A percentile compares a stretch with the other conserved stretches of the same genome.
Evolutionary conservation across 305 asterid genomes (phyloP).

Genomic region (Galium porrigens): DNA sequence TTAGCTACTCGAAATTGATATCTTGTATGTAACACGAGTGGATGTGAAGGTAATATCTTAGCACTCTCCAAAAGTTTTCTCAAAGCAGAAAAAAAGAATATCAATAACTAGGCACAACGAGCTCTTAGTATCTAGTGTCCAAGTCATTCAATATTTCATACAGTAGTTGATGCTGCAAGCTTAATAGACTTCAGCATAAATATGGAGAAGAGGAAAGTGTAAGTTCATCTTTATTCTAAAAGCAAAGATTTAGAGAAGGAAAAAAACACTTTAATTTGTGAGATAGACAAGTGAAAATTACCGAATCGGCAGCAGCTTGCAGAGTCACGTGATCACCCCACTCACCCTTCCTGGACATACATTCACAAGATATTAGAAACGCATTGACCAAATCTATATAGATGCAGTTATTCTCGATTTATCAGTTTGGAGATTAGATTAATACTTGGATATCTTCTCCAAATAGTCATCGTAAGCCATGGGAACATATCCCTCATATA

Average conservation of each 20-base stretch:
- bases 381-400: constrained; percentile 11
- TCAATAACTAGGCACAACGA: neutral
- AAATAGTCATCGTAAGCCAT: constrained; percentile 70
- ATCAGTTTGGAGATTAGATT: constrained; percentile 9
- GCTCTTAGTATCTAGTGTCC: neutral
- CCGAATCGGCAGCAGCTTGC: constrained; percentile 93
- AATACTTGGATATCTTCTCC: constrained; percentile 69
- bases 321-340: constrained; percentile 96
- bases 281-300: constrained; percentile 19
- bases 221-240: neutral
- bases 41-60: neutral
- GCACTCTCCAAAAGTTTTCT: neutral
- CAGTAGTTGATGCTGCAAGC: neutral
- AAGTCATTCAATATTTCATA: neutral
- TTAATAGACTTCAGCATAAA: neutral
- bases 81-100: neutral
- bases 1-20: neutral
- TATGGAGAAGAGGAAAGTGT: neutral
- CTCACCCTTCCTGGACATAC: constrained; percentile 55
- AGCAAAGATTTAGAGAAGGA: neutral
- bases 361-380: constrained; percentile 16
- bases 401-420: neutral
- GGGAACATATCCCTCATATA: constrained; percentile 79
- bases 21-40: neutral
- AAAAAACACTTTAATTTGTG: constrained; percentile 3